These are phyloP conservation scores for Phytophthora crassamura DNA, from an alignment of 352 stramenopile species.

Conservation along the genomic window DNA sequence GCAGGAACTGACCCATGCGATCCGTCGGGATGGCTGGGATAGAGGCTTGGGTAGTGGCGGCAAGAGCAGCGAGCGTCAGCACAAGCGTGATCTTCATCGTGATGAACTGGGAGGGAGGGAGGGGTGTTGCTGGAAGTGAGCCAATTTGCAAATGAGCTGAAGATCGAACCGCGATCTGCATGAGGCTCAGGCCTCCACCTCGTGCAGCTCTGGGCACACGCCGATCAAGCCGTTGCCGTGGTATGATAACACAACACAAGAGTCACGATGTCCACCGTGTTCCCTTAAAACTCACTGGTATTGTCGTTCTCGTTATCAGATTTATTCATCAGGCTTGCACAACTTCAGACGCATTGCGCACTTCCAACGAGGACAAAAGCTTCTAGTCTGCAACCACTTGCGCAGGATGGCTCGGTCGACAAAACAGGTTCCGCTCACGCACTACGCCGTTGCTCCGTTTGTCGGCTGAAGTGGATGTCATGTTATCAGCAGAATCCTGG, in stretches of 20 bases:
- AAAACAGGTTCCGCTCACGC: constrained; percentile 29
- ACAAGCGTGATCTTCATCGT: constrained; percentile 48
- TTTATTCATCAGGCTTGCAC: constrained; percentile 1
- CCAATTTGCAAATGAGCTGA: constrained; percentile 47
- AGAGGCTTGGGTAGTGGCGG: constrained; percentile 15
- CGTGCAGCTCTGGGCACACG: neutral
- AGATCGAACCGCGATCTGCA: neutral
- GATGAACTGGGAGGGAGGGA: neutral
- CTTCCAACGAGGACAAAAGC: too few relatives aligned
- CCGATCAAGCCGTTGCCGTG: neutral
- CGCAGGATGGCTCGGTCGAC: constrained; percentile 17
- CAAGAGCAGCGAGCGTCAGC: constrained; percentile 32
- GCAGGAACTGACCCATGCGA: constrained; percentile 54
- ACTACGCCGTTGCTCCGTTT: neutral
- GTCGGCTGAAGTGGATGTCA: neutral
- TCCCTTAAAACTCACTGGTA: too few relatives aligned
- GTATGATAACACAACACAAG: constrained; percentile 15
- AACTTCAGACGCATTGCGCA: neutral
- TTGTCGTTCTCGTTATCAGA: constrained; percentile 37
- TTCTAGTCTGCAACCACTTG: constrained; percentile 4
- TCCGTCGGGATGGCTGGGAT: constrained; percentile 35
- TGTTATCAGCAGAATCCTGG: neutral
- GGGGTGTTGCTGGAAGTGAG: constrained; percentile 29
- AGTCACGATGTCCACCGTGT: constrained; percentile 1
- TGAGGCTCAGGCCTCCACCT: too few relatives aligned